Conservation (phyloP, 75 land plant species). For the Gnetum montanum region DNA sequence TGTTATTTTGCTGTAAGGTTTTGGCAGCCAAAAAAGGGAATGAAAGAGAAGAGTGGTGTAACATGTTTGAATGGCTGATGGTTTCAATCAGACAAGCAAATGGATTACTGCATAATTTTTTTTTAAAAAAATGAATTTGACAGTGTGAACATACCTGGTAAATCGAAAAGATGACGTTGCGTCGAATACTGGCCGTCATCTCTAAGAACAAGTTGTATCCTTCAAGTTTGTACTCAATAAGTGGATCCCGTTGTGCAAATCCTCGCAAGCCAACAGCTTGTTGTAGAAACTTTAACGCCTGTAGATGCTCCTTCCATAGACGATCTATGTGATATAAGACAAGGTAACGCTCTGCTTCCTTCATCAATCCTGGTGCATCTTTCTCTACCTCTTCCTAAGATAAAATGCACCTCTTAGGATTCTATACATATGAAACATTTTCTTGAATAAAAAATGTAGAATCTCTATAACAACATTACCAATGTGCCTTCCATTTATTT, state of each 20-base stretch:
- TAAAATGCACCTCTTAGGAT: too few relatives aligned
- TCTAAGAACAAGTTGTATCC: conserved; percentile 97
- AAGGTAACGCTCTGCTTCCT: conserved; percentile 90
- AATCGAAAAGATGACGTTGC: conserved; percentile 90
- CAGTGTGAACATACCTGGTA: conserved; percentile 72
- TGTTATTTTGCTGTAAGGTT: too few relatives aligned
- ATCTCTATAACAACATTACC: too few relatives aligned
- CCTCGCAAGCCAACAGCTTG: conserved; percentile 98
- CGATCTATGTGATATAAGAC: conserved; percentile 89
- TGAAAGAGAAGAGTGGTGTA: too few relatives aligned
- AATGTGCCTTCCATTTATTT: too few relatives aligned
- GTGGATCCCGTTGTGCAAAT: conserved; percentile 98
- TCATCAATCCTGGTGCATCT: conserved; percentile 94
- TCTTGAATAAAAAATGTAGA: too few relatives aligned
- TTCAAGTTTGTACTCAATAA: conserved; percentile 98
- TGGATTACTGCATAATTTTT: too few relatives aligned
- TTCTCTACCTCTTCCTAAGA: conserved; percentile 74
- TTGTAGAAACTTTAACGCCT: conserved; percentile 94
- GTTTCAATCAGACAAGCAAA: too few relatives aligned
- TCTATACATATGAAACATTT: too few relatives aligned
- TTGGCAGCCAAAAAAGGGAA: too few relatives aligned
- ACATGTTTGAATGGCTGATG: too few relatives aligned
- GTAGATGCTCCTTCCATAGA: conserved; percentile 96
- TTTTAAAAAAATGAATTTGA: too few relatives aligned
- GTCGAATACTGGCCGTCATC: conserved; percentile 94